Evolutionary conservation across 805 yeast species (phyloP), one percentile per base, ranked within the genome.

Genomic region (Priceomyces fermenticarens): DNA sequence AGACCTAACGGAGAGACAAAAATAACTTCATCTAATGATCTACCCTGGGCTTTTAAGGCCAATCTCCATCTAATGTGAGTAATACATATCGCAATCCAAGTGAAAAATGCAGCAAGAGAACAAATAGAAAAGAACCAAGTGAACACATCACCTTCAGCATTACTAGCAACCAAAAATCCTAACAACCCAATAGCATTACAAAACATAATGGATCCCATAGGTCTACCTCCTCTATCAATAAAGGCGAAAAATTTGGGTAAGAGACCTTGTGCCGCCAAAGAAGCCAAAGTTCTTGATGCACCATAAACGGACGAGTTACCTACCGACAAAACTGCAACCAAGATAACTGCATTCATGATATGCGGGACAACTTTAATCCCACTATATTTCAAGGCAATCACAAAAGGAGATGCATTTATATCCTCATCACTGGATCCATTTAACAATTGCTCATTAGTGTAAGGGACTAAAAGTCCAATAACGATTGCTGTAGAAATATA

Each of bases 271-370:
- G 79, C 81, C 12, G 88, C 83, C 52, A 85, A 65, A 15, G 87
- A 76, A 39, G 79, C 80, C 40, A 85, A 55, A 8, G 88, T 72
- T 71, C 91, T 76, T 37, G 89, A 82, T 45, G 82, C 76, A n/a
- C 83, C 86, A 57, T 74, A 85, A 32, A 83, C 78, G 2, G 89
- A 78, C 16, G 88, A 79, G 67, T 84, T 85, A 50, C 88, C 89
- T 39, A 84, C 90, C 6, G 89, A 83, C 41, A 83, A 62, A 20
- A 85, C 88, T 3, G 90, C 81, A 43, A 84, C 61, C 65, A 85
- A 67, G 49, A 85, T 83, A 32, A 84, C 88, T 14, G 80, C 87
- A 57, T 85, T 85, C 69, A 85, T 82, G 46, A 85, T 77, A 39
- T 82, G 78, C 38, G 90, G 90, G 36, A 83, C 72, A 32, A 79